A percentile compares a stretch with the other conserved stretches of the same genome.
Conservation (phyloP, 2,329 filamentous ascomycete genomes). For the Phialemonium atrogriseum region DNA sequence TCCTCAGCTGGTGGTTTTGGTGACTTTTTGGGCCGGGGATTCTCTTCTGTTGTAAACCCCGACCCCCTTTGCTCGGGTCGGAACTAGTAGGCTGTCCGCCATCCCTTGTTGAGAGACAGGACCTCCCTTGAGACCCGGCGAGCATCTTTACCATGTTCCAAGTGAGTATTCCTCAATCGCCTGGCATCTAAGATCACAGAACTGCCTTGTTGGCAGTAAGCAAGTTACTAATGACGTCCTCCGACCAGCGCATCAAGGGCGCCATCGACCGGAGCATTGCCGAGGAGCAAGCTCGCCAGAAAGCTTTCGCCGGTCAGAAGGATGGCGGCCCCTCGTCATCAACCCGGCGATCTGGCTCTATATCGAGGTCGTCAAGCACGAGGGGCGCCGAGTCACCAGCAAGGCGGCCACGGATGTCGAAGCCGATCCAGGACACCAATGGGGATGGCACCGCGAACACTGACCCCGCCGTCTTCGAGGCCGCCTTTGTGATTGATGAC, state of each 20-base stretch:
- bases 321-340: slow-evolving; percentile 32
- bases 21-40: no score
- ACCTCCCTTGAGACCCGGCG: no score
- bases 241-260: slow-evolving; percentile 64
- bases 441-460: slow-evolving; percentile 45
- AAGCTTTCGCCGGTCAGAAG: slow-evolving; percentile 38
- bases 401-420: slow-evolving; percentile 30
- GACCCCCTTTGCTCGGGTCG: no score
- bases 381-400: slow-evolving; percentile 23
- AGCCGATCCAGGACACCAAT: slow-evolving; percentile 26
- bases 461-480: slow-evolving; percentile 82
- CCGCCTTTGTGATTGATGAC: slow-evolving; percentile 80
- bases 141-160: no score
- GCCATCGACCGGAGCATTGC: slow-evolving; percentile 82
- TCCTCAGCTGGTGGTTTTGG: no score
- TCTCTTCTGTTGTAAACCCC: no score
- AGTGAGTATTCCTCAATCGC: not conserved
- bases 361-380: slow-evolving; percentile 27
- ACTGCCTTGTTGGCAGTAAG: slow-evolving; percentile 2
- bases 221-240: slow-evolving; percentile 2
- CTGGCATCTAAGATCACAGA: not conserved
- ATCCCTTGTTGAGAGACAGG: no score
- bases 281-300: slow-evolving; percentile 81
- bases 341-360: slow-evolving; percentile 35
- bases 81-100: no score